Evolutionary conservation across 192 early-diverging fungal species (phyloP), one percentile per base, ranked within the genome.

Genomic region (Rhizoclosmatium globosum): DNA sequence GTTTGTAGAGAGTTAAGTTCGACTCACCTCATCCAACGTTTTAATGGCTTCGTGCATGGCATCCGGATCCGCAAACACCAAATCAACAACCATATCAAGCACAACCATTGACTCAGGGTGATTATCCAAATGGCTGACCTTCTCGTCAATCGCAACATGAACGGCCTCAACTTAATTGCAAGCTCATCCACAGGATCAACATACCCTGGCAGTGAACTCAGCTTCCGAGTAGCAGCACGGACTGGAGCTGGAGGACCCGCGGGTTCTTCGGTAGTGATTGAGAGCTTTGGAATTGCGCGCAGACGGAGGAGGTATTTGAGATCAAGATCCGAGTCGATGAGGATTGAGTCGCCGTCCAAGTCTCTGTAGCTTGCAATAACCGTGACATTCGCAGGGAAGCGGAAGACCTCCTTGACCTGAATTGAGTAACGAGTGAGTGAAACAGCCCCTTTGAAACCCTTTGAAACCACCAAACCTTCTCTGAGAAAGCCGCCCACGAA

Each of bases 11-110:
- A 15, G 23, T 45, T 17, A 42, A 42, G 6, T 44, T 19, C 19
- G 44, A 39, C 13, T 50, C 21, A 71, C 70, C 70, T 71, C 70
- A 57, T 71, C 47, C n/a, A 71, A 47, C 7, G 19, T 71, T 21
- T 38, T n/a, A 6, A 71, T 56, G 38, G 70, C 70, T 9, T 21
- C 44, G 21, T 41, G n/a, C 70, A 71, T 71, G 23, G 44, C n/a
- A 21, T 50, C 17, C 7, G 70, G 70, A 44, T 71, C 56, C 23
- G 31, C 15, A 9, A 44, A 42, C 15, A 71, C 70, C 7, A 23
- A 39, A 23, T 71, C 70, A 6, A 57, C 70, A 71, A 71, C 43
- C 48, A 44, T 44, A 19, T 57, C 23, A 58, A 71, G 48, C 7
- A 42, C 44, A 21, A 42, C 9, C 15, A 71, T 15, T n/a, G 44